These are phyloP conservation scores for Colletotrichum cordylinicola DNA, from an alignment of 2,329 filamentous ascomycete species.

Conservation along the genomic window DNA sequence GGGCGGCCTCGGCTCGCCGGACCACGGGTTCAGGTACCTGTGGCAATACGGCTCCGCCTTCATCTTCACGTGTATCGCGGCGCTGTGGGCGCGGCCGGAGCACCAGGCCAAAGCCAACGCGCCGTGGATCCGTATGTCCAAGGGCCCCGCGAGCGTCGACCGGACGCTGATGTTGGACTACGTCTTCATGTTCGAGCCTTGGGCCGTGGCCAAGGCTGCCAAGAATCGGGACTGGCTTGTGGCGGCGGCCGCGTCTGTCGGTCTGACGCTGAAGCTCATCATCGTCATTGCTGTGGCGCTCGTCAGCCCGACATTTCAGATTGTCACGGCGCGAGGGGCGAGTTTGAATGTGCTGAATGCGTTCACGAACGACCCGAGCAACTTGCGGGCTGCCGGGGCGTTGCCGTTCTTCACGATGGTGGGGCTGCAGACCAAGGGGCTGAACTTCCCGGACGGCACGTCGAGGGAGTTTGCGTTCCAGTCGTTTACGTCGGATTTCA, in stretches of 20 bases:
- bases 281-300: conserved; percentile 42
- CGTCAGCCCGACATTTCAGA: conserved; percentile 36
- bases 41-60: conserved; percentile 42
- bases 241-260: conserved; percentile 27
- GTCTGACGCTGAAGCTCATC: conserved; percentile 36
- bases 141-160: conserved; percentile 31
- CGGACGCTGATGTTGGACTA: conserved; percentile 43
- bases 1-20: conserved; percentile 31
- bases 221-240: conserved; percentile 41
- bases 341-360: conserved; percentile 29
- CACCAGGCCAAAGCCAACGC: conserved; percentile 42
- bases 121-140: conserved; percentile 41
- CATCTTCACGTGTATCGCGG: conserved; percentile 36
- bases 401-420: conserved; percentile 39
- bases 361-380: conserved; percentile 33
- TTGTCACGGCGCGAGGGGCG: conserved; percentile 26
- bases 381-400: conserved; percentile 27
- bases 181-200: conserved; percentile 32
- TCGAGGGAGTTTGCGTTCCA: conserved; percentile 39
- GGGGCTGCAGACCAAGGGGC: conserved; percentile 31
- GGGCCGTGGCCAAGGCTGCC: conserved; percentile 31
- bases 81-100: conserved; percentile 41
- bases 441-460: conserved; percentile 35
- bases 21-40: conserved; percentile 34
- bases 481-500: conserved; percentile 31